phyloP scores from a whole-genome alignment of 371 early-diverging fungal species.

The Funneliformis caledonium region DNA sequence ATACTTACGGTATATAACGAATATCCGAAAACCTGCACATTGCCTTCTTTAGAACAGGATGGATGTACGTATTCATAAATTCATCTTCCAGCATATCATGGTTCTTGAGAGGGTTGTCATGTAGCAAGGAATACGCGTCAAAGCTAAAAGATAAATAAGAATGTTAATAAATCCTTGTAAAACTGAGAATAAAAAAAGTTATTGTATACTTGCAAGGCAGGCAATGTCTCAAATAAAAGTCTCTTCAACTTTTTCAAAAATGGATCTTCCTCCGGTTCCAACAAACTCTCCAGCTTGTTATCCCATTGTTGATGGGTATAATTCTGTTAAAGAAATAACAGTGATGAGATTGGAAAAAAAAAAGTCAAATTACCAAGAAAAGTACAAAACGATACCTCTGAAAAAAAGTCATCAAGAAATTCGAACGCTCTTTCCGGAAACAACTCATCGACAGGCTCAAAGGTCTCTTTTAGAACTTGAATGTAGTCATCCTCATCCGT shows the following conservation, averaged over 20 bases:
- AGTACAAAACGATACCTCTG: slow-evolving; percentile 36
- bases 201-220: too few species aligned
- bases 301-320: slow-evolving; percentile 29
- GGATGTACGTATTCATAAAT: slow-evolving; percentile 36
- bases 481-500: slow-evolving; percentile 33
- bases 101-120: slow-evolving; percentile 31
- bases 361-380: slow-evolving; percentile 31
- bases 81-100: slow-evolving; percentile 31
- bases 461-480: slow-evolving; percentile 35
- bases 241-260: too few species aligned
- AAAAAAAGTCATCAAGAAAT: slow-evolving; percentile 38
- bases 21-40: slow-evolving; percentile 10
- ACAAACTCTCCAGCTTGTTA: slow-evolving; percentile 2
- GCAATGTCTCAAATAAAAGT: too few species aligned
- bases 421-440: slow-evolving; percentile 30
- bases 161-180: too few species aligned
- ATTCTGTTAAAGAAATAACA: not conserved
- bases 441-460: slow-evolving; percentile 38
- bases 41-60: slow-evolving; percentile 31
- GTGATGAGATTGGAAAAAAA: slow-evolving; percentile 12
- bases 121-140: not conserved
- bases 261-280: too few species aligned
- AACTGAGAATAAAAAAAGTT: too few species aligned
- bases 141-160: slow-evolving; percentile 33
- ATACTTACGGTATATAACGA: slow-evolving; percentile 34